Evolutionary conservation across 2,329 filamentous ascomycete genomes (phyloP).

Genomic region (Capronia epimyces): DNA sequence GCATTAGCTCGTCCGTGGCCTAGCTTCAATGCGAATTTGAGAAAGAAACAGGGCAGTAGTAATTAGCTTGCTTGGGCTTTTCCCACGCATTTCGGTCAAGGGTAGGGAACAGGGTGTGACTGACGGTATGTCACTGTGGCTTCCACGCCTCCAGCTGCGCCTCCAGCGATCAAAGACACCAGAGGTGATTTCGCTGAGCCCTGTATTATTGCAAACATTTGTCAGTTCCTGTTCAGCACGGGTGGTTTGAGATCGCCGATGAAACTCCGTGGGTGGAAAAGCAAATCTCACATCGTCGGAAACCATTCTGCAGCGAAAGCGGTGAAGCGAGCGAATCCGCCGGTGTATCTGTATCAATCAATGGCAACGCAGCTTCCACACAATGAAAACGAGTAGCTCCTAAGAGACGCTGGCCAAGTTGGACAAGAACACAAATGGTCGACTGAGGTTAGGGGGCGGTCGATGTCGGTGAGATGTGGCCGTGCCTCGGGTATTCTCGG

Average conservation of each 20-base stretch:
- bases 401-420: no score
- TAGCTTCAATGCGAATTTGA: no score
- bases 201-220: background rate
- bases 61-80: no score
- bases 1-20: background rate
- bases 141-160: conserved; percentile 50
- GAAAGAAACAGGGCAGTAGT: no score
- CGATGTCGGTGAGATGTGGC: no score
- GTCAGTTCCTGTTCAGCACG: background rate
- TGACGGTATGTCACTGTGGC: conserved; percentile 42
- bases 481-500: no score
- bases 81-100: no score
- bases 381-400: no score
- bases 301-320: conserved; percentile 10
- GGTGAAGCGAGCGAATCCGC: background rate
- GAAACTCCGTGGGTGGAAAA: background rate
- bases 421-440: no score
- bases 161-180: conserved; percentile 49
- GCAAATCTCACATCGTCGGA: conserved; percentile 11
- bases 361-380: background rate
- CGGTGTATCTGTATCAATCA: no score
- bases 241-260: no score
- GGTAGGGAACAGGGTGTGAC: conserved; percentile 5
- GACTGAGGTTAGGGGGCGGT: no score
- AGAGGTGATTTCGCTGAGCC: conserved; percentile 31